Evolutionary conservation across 768 basidiomycete genomes (phyloP), one percentile per base, ranked within the genome.

Genomic region (Termitomyces sp.): DNA sequence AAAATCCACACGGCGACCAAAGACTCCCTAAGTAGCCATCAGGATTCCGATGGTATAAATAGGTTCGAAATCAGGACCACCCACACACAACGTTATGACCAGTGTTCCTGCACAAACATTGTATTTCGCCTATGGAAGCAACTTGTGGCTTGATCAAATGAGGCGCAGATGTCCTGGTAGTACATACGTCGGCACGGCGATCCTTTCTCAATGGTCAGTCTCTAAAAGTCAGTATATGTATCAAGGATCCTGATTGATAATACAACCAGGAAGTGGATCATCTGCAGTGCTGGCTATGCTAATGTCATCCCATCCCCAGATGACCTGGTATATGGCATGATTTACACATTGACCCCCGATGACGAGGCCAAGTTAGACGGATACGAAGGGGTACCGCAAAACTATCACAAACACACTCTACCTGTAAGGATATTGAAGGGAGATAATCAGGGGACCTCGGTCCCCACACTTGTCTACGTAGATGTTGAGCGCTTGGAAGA

Each of bases 91-190:
- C 10, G 9, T 41, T 41, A 61, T 57, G 57, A 8, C 44, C 41
- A 34, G 27, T 14, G 31, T 13, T 22, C 46, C 49, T 18, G 13
- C 59, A n/a, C 46, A 50, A 44, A 56, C 55, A 4, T 14, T 74
- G 8, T 79, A 82, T 64, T 79, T 80, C 64, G 79, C 71, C 37
- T 80, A 79, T 66, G 80, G 80, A 5, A 78, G 76, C 63, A 82
- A 82, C 56, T 68, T 81, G 39, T 80, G 78, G 76, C 68, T 68
- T 36, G 72, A 79, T 29, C 79, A 80, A 64, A 82, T 80, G 80
- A 65, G 67, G 29, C 64, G 66, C n/a, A 70, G 79, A 16, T 80
- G 79, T 56, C 77, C 78, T n/a, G 70, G 75, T 4, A 75, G 68
- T 59, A 71, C 66, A 37, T 74, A 70, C 46, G 53, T 77, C 24